Evolutionary conservation across 306 rosid species (phyloP).

Genomic region (Elaeagnus macrophylla): DNA sequence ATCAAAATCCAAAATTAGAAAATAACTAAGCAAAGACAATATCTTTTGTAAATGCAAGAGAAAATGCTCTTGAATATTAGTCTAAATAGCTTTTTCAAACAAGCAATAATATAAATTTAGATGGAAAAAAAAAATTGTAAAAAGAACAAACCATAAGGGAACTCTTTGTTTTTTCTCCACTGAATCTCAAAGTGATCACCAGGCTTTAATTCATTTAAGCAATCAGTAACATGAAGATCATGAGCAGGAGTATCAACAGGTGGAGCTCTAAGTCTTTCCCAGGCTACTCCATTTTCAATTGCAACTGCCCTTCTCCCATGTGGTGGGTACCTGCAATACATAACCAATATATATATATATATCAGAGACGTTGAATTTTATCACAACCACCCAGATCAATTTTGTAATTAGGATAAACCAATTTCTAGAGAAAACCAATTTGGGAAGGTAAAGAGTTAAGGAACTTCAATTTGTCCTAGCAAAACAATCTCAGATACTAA

Average conservation of each 20-base stretch:
- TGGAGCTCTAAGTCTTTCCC: conserved; percentile 91
- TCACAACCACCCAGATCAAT: conserved; percentile 17
- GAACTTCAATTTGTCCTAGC: too few species aligned
- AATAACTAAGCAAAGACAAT: not conserved
- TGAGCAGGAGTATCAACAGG: conserved; percentile 58
- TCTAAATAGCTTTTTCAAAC: not conserved
- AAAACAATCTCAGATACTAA: too few species aligned
- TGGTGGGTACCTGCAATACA: conserved; percentile 63
- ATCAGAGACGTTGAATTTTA: too few species aligned
- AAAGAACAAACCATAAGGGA: conserved; percentile 79
- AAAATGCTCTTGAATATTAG: not conserved
- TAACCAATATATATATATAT: conserved; percentile 14
- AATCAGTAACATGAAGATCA: conserved; percentile 75
- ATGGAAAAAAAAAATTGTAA: not conserved
- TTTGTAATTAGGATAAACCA: not conserved
- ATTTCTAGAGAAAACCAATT: not conserved
- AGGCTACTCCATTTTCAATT: conserved; percentile 46
- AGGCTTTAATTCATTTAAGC: conserved; percentile 56
- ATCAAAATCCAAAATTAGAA: not conserved
- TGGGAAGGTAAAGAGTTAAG: not conserved
- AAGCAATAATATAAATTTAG: too few species aligned
- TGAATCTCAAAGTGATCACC: conserved; percentile 93
- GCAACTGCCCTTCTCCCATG: conserved; percentile 84
- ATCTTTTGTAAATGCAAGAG: not conserved
- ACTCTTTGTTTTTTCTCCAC: conserved; percentile 91